A percentile compares a stretch with the other conserved stretches of the same genome.
phyloP scores from a whole-genome alignment of 768 basidiomycete species.

The Serendipita sp. region DNA sequence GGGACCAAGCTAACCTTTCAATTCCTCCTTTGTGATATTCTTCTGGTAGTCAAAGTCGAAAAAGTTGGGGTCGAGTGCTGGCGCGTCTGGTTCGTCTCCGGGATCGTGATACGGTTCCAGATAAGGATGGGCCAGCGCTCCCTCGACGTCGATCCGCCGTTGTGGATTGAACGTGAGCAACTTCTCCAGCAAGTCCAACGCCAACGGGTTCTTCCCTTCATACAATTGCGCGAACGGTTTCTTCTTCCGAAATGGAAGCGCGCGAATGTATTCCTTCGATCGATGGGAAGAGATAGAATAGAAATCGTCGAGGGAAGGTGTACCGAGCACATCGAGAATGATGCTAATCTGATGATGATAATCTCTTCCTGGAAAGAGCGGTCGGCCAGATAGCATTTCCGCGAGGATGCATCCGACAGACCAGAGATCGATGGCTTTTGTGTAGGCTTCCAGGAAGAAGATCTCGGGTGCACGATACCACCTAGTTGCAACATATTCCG shows the following conservation, averaged over 20 bases:
- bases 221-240: constrained; percentile 54
- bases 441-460: constrained; percentile 40
- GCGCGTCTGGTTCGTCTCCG: constrained; percentile 73
- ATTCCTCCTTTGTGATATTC: constrained; percentile 20
- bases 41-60: constrained; percentile 53
- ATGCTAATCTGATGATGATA: constrained; percentile 89
- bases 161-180: constrained; percentile 77
- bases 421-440: constrained; percentile 70
- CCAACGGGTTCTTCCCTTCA: constrained; percentile 44
- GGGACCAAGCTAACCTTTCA: constrained; percentile 14
- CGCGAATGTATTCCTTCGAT: constrained; percentile 76
- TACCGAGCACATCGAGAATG: constrained; percentile 89
- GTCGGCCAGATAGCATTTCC: constrained; percentile 84
- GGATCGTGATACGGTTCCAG: constrained; percentile 82
- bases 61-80: constrained; percentile 57
- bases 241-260: constrained; percentile 73
- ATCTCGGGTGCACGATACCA: constrained; percentile 98
- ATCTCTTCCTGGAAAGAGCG: constrained; percentile 89
- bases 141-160: constrained; percentile 72
- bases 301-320: constrained; percentile 82
- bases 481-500: constrained; percentile 92
- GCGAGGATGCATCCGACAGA: constrained; percentile 69
- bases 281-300: constrained; percentile 74
- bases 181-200: constrained; percentile 62
- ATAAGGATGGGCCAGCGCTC: constrained; percentile 82